A percentile compares a stretch with the other conserved stretches of the same genome.
Evolutionary conservation across 2,329 filamentous ascomycete genomes (phyloP).

Genomic region (Pseudogymnoascus sp.): DNA sequence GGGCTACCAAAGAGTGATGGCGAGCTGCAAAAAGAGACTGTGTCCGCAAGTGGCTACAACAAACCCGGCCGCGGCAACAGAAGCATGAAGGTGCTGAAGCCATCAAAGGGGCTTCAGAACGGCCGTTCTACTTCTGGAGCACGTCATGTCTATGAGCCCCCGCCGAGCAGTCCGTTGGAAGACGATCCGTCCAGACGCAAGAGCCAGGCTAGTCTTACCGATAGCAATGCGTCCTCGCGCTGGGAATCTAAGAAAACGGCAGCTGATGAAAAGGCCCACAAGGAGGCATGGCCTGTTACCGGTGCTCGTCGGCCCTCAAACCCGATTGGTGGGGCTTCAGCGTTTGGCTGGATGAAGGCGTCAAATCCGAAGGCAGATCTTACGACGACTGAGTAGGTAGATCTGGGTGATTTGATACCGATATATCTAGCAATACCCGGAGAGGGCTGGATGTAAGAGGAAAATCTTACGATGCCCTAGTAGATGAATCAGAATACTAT

Average conservation of each 20-base stretch:
- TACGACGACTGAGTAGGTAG: constrained; percentile 15
- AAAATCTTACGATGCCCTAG: neutral
- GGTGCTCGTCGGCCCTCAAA: constrained; percentile 57
- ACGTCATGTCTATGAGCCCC: constrained; percentile 47
- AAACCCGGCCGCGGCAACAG: constrained; percentile 60
- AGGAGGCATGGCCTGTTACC: constrained; percentile 16
- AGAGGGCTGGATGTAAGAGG: neutral
- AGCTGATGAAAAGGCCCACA: constrained; percentile 27
- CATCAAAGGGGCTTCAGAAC: constrained; percentile 42
- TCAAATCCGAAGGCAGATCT: constrained; percentile 36
- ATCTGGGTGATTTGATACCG: neutral
- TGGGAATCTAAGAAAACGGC: constrained; percentile 50
- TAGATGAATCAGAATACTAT: neutral
- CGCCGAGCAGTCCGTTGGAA: constrained; percentile 36
- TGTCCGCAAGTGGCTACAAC: constrained; percentile 51
- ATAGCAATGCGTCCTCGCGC: constrained; percentile 26
- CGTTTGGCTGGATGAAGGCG: constrained; percentile 84
- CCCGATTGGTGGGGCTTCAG: constrained; percentile 84
- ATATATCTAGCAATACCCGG: neutral
- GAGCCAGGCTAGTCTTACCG: constrained; percentile 39
- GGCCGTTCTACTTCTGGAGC: constrained; percentile 31
- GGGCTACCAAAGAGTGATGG: constrained; percentile 19
- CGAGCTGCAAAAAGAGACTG: constrained; percentile 18
- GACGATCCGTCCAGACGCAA: constrained; percentile 45
- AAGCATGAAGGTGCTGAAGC: constrained; percentile 86